Percentiles rank a stretch among this genome's conserved stretches.
phyloP scores from a whole-genome alignment of 257 asterid species.

The Fraxinus anomala region DNA sequence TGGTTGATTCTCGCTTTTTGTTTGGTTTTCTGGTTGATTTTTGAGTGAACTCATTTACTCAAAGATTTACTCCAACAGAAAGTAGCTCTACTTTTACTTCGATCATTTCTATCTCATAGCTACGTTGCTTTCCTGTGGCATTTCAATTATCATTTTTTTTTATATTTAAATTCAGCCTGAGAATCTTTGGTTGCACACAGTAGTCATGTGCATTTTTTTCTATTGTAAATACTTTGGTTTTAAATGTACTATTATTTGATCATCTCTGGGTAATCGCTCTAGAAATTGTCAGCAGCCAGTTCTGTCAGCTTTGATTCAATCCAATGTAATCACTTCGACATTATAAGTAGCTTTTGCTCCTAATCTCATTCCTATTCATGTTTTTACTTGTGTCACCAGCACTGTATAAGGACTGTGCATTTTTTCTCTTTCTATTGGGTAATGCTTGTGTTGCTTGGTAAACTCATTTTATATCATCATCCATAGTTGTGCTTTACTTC shows the following conservation, averaged over 20 bases:
- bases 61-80: background rate
- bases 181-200: background rate
- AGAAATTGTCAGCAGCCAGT: background rate
- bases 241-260: background rate
- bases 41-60: background rate
- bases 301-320: background rate
- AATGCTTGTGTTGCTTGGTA: background rate
- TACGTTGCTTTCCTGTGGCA: background rate
- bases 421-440: background rate
- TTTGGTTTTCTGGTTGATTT: background rate
- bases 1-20: slow-evolving; percentile 10
- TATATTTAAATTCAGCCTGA: background rate
- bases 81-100: background rate
- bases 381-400: background rate
- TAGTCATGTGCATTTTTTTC: background rate
- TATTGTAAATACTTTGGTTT: background rate
- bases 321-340: slow-evolving; percentile 5
- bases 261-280: background rate
- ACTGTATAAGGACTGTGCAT: background rate
- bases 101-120: slow-evolving; percentile 10
- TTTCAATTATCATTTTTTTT: slow-evolving; percentile 5
- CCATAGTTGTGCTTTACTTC: background rate
- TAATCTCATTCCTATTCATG: slow-evolving; percentile 12
- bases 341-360: background rate
- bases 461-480: background rate